Evolutionary conservation across 2,329 filamentous ascomycete species (phyloP).

Genomic region (Emmonsia crescens): DNA sequence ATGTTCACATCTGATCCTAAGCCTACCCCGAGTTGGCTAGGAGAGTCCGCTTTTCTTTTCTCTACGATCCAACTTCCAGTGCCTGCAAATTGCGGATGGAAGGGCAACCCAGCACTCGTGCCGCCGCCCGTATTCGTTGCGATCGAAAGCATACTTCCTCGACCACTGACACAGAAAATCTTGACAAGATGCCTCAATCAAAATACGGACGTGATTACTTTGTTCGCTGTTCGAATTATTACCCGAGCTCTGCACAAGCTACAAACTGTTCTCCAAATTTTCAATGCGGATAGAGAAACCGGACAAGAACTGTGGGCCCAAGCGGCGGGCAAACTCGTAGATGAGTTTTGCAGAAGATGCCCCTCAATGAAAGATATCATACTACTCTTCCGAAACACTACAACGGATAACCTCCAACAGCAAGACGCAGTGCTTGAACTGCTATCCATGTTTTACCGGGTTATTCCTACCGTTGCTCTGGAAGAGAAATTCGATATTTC

Average conservation of each 20-base stretch:
- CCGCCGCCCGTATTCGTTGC: constrained; percentile 71
- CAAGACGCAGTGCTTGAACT: constrained; percentile 69
- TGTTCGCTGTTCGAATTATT: constrained; percentile 74
- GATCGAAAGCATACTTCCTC: constrained; percentile 77
- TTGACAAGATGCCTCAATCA: constrained; percentile 68
- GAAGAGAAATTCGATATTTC: constrained; percentile 85
- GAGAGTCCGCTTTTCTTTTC: constrained; percentile 81
- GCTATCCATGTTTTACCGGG: constrained; percentile 73
- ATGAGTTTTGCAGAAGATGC: constrained; percentile 66
- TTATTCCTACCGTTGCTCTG: constrained; percentile 66
- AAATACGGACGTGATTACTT: constrained; percentile 65
- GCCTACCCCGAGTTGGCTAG: constrained; percentile 86
- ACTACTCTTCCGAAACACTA: constrained; percentile 57
- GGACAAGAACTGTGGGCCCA: constrained; percentile 54
- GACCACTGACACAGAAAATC: constrained; percentile 68
- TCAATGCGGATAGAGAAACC: constrained; percentile 39
- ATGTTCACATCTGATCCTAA: constrained; percentile 85
- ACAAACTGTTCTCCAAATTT: constrained; percentile 49
- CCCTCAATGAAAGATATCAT: constrained; percentile 76
- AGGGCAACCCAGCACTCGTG: constrained; percentile 48
- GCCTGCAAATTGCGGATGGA: constrained; percentile 60
- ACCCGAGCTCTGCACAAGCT: constrained; percentile 73
- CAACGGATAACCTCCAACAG: constrained; percentile 60
- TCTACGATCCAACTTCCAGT: constrained; percentile 65
- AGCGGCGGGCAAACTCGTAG: constrained; percentile 54